phyloP scores from a whole-genome alignment of 2,329 filamentous ascomycete genomes.

The Penicillium carneum region DNA sequence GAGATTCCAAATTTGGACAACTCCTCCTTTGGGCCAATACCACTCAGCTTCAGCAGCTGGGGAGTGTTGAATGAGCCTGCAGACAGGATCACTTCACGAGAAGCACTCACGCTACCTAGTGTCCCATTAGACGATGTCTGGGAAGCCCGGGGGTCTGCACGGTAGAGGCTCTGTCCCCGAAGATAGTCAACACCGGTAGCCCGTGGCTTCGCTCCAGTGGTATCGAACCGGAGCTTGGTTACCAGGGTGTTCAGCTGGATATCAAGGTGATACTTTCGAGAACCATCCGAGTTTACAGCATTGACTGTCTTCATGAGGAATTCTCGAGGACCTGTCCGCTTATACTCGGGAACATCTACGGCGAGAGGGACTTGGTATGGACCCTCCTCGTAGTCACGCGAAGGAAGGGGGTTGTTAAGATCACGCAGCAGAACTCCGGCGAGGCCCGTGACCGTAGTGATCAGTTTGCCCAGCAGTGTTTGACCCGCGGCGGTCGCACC shows the following conservation, averaged over 20 bases:
- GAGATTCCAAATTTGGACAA: constrained; percentile 61
- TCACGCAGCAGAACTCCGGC: constrained; percentile 58
- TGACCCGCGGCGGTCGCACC: constrained; percentile 62
- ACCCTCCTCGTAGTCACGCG: constrained; percentile 57
- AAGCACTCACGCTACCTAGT: constrained; percentile 51
- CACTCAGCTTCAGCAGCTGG: constrained; percentile 68
- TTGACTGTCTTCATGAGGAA: constrained; percentile 62
- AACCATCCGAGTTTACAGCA: constrained; percentile 59
- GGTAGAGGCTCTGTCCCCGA: constrained; percentile 55
- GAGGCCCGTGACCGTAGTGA: constrained; percentile 55
- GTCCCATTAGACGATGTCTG: constrained; percentile 38
- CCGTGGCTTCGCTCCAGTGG: constrained; percentile 44
- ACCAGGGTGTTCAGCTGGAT: constrained; percentile 58
- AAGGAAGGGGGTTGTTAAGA: constrained; percentile 57
- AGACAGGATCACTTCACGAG: constrained; percentile 54
- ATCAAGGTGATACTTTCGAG: constrained; percentile 63
- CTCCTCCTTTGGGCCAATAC: constrained; percentile 63
- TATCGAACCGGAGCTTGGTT: constrained; percentile 56
- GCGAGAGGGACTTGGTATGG: constrained; percentile 67
- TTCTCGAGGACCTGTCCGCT: constrained; percentile 64
- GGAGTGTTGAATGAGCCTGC: constrained; percentile 68
- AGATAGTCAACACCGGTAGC: constrained; percentile 59
- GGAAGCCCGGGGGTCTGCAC: constrained; percentile 51
- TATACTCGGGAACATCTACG: constrained; percentile 55
- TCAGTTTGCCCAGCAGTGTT: constrained; percentile 46